Evolutionary conservation across 2,329 filamentous ascomycete species (phyloP), one percentile per base, ranked within the genome.

Genomic region (Diaporthe caulivora): DNA sequence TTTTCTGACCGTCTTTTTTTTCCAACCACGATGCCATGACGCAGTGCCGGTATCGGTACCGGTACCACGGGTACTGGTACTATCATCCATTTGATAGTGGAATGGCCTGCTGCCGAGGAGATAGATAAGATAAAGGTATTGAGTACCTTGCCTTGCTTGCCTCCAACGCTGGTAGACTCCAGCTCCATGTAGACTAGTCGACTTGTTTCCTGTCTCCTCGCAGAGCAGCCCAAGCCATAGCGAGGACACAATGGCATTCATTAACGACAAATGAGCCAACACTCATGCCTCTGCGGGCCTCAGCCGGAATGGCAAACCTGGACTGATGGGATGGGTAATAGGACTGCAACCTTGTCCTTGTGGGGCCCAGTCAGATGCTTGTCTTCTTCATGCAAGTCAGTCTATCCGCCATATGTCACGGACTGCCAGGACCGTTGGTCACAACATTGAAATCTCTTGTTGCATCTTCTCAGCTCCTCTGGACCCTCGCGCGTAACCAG

Each of bases 361-460:
- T 34, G 26, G 26, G 57, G 40, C 40, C 37, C 11, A 17, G 40
- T 18, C 9, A 31, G 29, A 64, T 64, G 40, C 58, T 34, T 47
- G 34, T 47, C 58, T 31, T 17, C 42, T 64, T 13, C 42, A 64
- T 64, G 58, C 58, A 64, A 65, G 60, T 51, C 60, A 49, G 44
- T 47, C 42, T n/a, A 18, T 34, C 58, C 37, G 4, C 15, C 60
- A 31, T 65, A 42, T 65, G 44, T 51, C 42, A 47, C 57, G n/a
- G 40, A n/a, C 58, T 44, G 47, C 21, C 31, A 37, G 31, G 31
- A 26, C 29, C 11, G 42, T 65, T 47, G 18, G 31, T 65, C 62
- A 18, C 62, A 34, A 9, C 9, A n/a, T n/a, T n/a, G n/a, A n/a
- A 64, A 64, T 64, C 26, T 64, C 26, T 24, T 42, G 31, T 26